Evolutionary conservation across 768 basidiomycete species (phyloP).

Genomic region (Thelephora ganbajun): DNA sequence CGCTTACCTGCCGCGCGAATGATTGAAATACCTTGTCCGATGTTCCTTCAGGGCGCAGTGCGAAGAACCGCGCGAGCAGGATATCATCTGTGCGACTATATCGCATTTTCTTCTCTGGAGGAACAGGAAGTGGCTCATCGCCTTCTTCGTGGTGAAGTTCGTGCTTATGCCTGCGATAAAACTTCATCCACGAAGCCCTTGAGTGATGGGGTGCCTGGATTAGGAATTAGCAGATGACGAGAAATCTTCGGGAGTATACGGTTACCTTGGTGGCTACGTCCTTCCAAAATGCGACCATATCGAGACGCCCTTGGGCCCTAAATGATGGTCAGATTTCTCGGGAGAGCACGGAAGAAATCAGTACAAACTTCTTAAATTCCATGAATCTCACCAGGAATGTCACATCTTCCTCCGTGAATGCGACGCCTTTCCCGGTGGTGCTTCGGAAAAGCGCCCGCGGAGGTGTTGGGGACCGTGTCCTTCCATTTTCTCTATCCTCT

Average conservation of each 20-base stretch:
- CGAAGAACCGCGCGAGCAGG: conserved; percentile 63
- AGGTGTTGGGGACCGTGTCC: conserved; percentile 67
- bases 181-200: conserved; percentile 91
- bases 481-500: conserved; percentile 19
- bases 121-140: conserved; percentile 58
- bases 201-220: conserved; percentile 76
- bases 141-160: conserved; percentile 54
- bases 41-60: conserved; percentile 61
- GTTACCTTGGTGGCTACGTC: conserved; percentile 55
- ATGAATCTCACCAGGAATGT: conserved; percentile 64
- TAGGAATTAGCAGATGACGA: background rate
- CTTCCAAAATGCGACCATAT: conserved; percentile 74
- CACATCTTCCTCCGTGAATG: conserved; percentile 77
- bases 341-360: background rate
- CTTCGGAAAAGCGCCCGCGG: conserved; percentile 69
- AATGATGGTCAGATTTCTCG: conserved; percentile 8
- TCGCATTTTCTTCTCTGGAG: conserved; percentile 80
- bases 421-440: conserved; percentile 83
- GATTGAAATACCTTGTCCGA: conserved; percentile 76
- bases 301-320: conserved; percentile 37
- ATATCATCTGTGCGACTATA: conserved; percentile 73
- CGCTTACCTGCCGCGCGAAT: conserved; percentile 54
- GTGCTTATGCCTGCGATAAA: conserved; percentile 79
- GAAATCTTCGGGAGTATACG: conserved; percentile 8
- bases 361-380: conserved; percentile 56